A percentile compares a stretch with the other conserved stretches of the same genome.
Conservation (phyloP, 73 alveolate species). For the Stentor roeselii region DNA sequence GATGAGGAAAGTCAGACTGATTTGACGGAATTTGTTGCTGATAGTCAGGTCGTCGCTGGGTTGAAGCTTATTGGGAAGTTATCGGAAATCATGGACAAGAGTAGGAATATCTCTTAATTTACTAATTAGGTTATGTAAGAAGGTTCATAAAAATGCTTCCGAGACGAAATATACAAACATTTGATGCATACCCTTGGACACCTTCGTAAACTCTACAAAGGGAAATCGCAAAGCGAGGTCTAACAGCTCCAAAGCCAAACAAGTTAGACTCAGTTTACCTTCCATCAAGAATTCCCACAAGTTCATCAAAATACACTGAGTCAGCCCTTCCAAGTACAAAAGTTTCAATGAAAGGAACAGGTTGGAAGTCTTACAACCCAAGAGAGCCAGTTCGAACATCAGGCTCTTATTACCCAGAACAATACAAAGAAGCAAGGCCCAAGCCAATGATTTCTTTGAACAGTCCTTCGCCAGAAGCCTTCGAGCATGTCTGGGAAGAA, state of each 20-base stretch:
- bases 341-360: slow-evolving; percentile 1
- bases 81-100: background rate
- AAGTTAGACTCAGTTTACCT: background rate
- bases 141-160: too few species aligned
- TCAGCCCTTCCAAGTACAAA: background rate
- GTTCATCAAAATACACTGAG: background rate
- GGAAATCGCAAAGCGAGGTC: background rate
- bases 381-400: background rate
- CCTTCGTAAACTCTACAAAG: background rate
- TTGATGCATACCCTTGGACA: background rate
- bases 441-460: background rate
- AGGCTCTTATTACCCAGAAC: background rate
- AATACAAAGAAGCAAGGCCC: background rate
- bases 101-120: too few species aligned
- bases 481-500: background rate
- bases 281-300: background rate
- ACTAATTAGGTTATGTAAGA: too few species aligned
- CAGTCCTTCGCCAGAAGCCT: background rate
- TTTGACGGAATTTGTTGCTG: background rate
- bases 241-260: background rate
- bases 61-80: background rate
- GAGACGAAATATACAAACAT: background rate
- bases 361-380: background rate
- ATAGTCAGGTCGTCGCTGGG: background rate
- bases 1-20: background rate